These are phyloP conservation scores for Shiraia bambusicola DNA, from an alignment of 2,329 filamentous ascomycete species.

Conservation along the genomic window DNA sequence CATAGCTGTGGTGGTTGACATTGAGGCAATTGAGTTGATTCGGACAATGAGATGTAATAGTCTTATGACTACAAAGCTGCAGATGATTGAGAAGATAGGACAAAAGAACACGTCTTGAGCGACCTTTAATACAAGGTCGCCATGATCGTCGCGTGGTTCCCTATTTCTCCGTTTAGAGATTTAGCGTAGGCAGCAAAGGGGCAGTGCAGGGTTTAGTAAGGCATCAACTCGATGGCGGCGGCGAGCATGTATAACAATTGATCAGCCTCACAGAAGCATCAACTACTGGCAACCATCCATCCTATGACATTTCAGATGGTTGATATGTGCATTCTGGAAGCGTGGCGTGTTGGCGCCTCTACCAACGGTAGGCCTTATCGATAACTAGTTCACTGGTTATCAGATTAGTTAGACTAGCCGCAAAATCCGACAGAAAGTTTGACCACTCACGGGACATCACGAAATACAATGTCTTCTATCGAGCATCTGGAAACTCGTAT, in stretches of 20 bases:
- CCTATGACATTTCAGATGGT: too few relatives aligned
- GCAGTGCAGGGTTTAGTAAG: constrained; percentile 27
- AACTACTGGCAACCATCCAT: too few relatives aligned
- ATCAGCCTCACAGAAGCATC: too few relatives aligned
- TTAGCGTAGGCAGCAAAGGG: constrained; percentile 39
- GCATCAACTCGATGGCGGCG: constrained; percentile 29
- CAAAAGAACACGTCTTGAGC: constrained; percentile 28
- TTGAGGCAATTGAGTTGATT: constrained; percentile 1
- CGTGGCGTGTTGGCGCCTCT: too few relatives aligned
- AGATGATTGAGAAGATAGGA: constrained; percentile 12
- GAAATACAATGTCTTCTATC: constrained; percentile 36
- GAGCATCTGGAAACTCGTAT: constrained; percentile 52
- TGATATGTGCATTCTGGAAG: too few relatives aligned
- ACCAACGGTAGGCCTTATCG: too few relatives aligned
- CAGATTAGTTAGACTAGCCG: too few relatives aligned
- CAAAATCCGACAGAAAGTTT: too few relatives aligned
- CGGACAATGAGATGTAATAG: background rate
- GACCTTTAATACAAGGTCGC: constrained; percentile 19
- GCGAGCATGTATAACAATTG: constrained; percentile 1
- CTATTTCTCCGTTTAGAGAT: constrained; percentile 15
- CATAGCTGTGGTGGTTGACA: constrained; percentile 15
- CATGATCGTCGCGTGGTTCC: constrained; percentile 13
- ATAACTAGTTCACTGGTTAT: too few relatives aligned
- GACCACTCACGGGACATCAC: background rate
- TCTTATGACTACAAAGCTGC: too few relatives aligned